Conservation (phyloP, 1,139 yeast species). For the Sugiyamaella castrensis region DNA sequence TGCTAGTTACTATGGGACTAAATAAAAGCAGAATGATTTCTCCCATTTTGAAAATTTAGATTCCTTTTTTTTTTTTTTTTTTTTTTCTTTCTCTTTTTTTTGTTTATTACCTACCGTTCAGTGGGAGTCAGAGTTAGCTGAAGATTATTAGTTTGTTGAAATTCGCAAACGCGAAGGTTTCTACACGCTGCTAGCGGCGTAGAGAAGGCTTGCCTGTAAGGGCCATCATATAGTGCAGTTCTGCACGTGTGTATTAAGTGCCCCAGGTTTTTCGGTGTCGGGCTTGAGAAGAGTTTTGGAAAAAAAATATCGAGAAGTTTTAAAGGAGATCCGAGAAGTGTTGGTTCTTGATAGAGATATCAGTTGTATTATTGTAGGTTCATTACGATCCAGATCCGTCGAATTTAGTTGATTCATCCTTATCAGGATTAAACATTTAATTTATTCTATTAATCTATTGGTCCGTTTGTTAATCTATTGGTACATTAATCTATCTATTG, state of each 20-base stretch:
- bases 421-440: too few species aligned
- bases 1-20: neutral
- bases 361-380: too few species aligned
- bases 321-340: too few species aligned
- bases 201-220: constrained; percentile 14
- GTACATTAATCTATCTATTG: too few species aligned
- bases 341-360: too few species aligned
- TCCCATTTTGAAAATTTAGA: neutral
- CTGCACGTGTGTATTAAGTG: constrained; percentile 11
- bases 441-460: too few species aligned
- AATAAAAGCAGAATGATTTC: constrained; percentile 11
- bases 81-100: constrained; percentile 1
- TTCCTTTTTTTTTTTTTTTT: neutral
- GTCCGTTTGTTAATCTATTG: too few species aligned
- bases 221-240: constrained; percentile 13
- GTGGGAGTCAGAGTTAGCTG: constrained; percentile 9
- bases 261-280: constrained; percentile 5
- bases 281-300: constrained; percentile 84
- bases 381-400: too few species aligned
- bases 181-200: constrained; percentile 12
- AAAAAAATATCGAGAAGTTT: constrained; percentile 86
- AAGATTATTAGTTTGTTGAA: constrained; percentile 1
- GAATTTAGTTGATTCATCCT: too few species aligned
- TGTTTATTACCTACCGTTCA: constrained; percentile 2
- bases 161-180: constrained; percentile 13